Evolutionary conservation across 176 grass and related monocot species (phyloP).

Genomic region (Juncus inflexus): DNA sequence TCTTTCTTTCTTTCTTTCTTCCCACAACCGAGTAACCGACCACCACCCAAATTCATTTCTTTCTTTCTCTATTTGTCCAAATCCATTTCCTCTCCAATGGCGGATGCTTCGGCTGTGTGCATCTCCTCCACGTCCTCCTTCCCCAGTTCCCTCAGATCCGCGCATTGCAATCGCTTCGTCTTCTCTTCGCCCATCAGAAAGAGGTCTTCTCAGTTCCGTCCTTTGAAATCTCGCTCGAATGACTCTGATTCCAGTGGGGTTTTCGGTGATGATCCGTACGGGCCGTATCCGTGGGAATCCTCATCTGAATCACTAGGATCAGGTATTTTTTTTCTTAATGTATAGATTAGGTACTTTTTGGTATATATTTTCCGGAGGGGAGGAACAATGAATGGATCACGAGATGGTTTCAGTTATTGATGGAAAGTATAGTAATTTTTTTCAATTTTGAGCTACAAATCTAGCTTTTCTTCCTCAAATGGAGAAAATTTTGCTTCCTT

Average conservation of each 20-base stretch:
- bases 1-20: background rate
- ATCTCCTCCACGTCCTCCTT: conserved; percentile 21
- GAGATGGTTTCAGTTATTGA: background rate
- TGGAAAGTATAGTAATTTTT: background rate
- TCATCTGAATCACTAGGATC: conserved; percentile 38
- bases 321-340: conserved; percentile 19
- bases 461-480: no score
- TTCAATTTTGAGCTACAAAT: background rate
- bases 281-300: conserved; percentile 90
- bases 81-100: conserved; percentile 31
- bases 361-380: background rate
- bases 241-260: conserved; percentile 41
- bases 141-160: conserved; percentile 29
- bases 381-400: background rate
- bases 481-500: background rate
- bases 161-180: conserved; percentile 26
- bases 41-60: conserved; percentile 9
- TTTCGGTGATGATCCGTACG: conserved; percentile 63
- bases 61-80: background rate
- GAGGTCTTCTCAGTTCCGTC: conserved; percentile 8
- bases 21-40: background rate
- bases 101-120: conserved; percentile 48
- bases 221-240: conserved; percentile 39
- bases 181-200: conserved; percentile 10
- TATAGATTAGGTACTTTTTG: background rate